Evolutionary conservation across 108 stramenopile species (phyloP), one percentile per base, ranked within the genome.

Genomic region (Nannochloropsis salina): DNA sequence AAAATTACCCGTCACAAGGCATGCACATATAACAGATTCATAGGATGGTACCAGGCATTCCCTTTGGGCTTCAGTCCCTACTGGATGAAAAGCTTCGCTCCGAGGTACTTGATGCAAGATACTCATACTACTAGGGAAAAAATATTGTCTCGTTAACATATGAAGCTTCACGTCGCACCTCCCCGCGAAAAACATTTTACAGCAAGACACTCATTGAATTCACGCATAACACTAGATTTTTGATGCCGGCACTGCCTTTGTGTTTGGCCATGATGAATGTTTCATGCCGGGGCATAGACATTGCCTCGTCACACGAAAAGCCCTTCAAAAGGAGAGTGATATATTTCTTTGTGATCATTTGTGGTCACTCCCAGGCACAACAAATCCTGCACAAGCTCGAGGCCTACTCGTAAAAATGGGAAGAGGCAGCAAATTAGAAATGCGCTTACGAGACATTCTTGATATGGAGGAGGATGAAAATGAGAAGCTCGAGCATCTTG

Each of bases 401-500:
- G 61, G 20, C n/a, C 15, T 74, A n/a, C 61, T 74, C 61, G 31
- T 1, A 31, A 31, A 31, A 31, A 31, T 31, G 31, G 61, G 3
- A n/a, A n/a, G n/a, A n/a, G 61, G 61, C 15, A n/a, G n/a, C 15
- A n/a, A 15, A n/a, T n/a, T 74, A 15, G 20, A 74, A 74, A n/a
- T 2, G 61, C 61, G 61, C n/a, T n/a, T 74, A 8, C 61, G 61
- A n/a, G 61, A 74, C n/a, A n/a, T 74, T 15, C 6, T 74, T 3
- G 61, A 74, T n/a, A 74, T 74, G 61, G 61, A 74, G 61, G 61
- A 74, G 61, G 61, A n/a, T 15, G 8, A 74, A 74, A n/a, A 74
- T 4, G 61, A n/a, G 61, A n/a, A 74, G 1, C 15, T 15, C 61
- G 8, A 74, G 20, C 20, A 15, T 15, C 15, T 74, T 8, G 61